These are phyloP conservation scores for Fraxinus baroniana DNA, from an alignment of 305 asterid genomes.

Conservation along the genomic window DNA sequence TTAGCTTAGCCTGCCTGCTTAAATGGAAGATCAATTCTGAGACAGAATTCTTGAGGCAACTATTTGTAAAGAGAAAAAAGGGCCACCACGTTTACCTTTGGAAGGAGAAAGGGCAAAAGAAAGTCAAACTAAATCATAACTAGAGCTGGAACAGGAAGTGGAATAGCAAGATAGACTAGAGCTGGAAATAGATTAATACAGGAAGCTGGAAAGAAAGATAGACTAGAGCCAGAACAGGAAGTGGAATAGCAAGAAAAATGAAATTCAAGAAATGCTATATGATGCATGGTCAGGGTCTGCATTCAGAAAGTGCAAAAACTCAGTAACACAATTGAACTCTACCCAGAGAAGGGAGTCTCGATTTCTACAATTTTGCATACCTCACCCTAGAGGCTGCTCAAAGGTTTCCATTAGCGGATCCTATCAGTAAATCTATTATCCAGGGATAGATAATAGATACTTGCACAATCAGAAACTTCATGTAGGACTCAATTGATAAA, in stretches of 20 bases:
- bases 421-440: background rate
- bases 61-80: background rate
- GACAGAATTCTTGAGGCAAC: background rate
- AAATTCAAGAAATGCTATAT: background rate
- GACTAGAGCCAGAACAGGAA: background rate
- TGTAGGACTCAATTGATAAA: background rate
- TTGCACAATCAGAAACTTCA: background rate
- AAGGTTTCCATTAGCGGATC: background rate
- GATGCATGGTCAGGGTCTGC: background rate
- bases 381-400: background rate
- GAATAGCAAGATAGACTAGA: no score
- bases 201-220: background rate
- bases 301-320: background rate
- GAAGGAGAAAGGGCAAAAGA: background rate
- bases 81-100: background rate
- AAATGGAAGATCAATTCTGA: background rate
- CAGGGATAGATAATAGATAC: background rate
- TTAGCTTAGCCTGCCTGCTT: background rate
- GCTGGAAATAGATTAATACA: background rate
- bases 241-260: background rate
- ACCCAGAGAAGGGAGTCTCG: background rate
- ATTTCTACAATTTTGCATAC: background rate
- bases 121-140: background rate
- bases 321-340: background rate
- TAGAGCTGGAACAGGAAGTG: no score